Conservation (phyloP, 2,329 filamentous ascomycete genomes). For the Xylaria sp. region DNA sequence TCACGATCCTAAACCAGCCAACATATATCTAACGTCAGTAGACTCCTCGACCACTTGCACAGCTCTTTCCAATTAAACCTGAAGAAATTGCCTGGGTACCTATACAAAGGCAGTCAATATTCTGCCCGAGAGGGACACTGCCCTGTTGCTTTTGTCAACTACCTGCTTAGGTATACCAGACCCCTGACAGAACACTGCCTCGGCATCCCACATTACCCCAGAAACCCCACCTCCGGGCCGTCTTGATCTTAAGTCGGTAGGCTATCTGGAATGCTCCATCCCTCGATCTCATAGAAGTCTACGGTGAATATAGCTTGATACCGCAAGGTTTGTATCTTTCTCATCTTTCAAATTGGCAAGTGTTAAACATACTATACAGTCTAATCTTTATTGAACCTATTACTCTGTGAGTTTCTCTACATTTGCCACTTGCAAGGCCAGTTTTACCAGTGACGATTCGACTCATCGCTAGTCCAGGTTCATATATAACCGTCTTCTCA, state of each 20-base stretch:
- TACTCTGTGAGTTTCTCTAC: too few relatives aligned
- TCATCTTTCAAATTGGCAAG: not conserved
- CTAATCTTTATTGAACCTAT: not conserved
- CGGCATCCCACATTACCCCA: slow-evolving; percentile 44
- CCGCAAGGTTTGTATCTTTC: not conserved
- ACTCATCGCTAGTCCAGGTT: not conserved
- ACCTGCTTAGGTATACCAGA: not conserved
- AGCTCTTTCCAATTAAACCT: not conserved
- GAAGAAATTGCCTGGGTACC: not conserved
- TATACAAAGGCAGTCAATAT: not conserved
- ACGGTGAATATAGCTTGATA: not conserved
- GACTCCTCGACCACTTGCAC: not conserved
- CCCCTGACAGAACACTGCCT: slow-evolving; percentile 33
- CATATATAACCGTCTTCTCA: not conserved
- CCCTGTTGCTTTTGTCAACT: not conserved
- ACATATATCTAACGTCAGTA: not conserved
- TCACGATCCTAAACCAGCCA: not conserved
- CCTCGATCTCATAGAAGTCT: not conserved
- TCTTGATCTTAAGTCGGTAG: too few relatives aligned
- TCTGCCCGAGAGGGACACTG: not conserved
- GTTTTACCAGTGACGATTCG: not conserved
- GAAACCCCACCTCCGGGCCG: slow-evolving; percentile 38
- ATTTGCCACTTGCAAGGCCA: not conserved
- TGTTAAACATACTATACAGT: not conserved
- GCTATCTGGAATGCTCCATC: not conserved